Percentiles rank a stretch among this genome's conserved stretches.
Conservation (phyloP, 139 green algal species). For the Picochlorum sp. region DNA sequence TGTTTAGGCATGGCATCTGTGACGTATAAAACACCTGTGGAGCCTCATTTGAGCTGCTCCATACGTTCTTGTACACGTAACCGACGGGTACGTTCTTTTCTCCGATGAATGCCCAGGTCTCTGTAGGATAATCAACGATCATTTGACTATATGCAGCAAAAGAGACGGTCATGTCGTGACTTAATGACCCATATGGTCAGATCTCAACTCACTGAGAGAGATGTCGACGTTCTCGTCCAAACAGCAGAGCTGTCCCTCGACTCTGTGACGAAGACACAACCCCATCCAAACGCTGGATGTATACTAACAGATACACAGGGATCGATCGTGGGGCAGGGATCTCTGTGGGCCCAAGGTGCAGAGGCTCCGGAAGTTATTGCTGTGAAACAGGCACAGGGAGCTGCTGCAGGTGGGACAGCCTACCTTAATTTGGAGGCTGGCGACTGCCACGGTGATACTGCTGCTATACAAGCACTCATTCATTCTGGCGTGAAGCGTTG, state of each 20-base stretch:
- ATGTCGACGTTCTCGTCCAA: not conserved
- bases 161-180: not conserved
- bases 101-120: too few relatives aligned
- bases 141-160: too few relatives aligned
- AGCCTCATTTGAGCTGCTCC: too few relatives aligned
- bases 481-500: constrained; percentile 64
- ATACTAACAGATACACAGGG: constrained; percentile 47
- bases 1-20: too few relatives aligned
- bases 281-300: constrained; percentile 76
- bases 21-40: too few relatives aligned
- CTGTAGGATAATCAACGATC: too few relatives aligned
- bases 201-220: not conserved
- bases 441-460: constrained; percentile 77
- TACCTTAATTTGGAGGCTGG: constrained; percentile 93
- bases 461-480: constrained; percentile 59
- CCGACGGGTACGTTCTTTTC: too few relatives aligned
- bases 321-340: constrained; percentile 30
- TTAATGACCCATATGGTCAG: not conserved
- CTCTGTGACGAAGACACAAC: constrained; percentile 47
- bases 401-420: constrained; percentile 48
- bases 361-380: constrained; percentile 54
- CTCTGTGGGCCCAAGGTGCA: constrained; percentile 66
- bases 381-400: constrained; percentile 22
- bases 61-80: too few relatives aligned
- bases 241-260: constrained; percentile 3